Conservation (phyloP, 2,329 filamentous ascomycete species). For the Chalaropsis ovoidea region DNA sequence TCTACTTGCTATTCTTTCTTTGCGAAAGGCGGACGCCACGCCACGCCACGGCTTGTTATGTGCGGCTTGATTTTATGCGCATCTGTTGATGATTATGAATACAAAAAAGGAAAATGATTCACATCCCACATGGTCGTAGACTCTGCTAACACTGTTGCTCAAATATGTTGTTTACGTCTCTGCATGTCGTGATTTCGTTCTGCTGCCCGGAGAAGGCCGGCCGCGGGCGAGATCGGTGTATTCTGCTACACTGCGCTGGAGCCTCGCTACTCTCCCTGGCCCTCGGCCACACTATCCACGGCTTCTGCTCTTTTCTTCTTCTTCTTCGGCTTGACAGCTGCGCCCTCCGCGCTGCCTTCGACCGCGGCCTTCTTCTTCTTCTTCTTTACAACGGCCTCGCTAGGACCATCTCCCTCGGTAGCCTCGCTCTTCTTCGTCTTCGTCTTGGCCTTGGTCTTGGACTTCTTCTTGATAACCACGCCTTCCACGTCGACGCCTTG, state of each 20-base stretch:
- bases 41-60: neutral
- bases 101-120: neutral
- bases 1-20: constrained; percentile 22
- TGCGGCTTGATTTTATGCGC: constrained; percentile 15
- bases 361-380: constrained; percentile 26
- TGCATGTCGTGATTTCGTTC: too few species aligned
- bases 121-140: neutral
- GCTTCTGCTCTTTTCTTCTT: constrained; percentile 37
- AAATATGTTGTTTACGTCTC: neutral
- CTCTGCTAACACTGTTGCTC: too few species aligned
- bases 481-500: constrained; percentile 58
- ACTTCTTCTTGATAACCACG: constrained; percentile 56
- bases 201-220: too few species aligned
- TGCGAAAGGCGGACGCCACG: neutral
- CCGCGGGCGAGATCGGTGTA: neutral
- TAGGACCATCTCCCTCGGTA: neutral
- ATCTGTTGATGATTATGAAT: constrained; percentile 15
- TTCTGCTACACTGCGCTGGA: neutral
- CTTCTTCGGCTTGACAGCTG: constrained; percentile 36
- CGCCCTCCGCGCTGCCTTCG: constrained; percentile 19
- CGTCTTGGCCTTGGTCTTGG: constrained; percentile 42
- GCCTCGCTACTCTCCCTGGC: neutral
- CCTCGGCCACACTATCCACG: neutral
- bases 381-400: constrained; percentile 17
- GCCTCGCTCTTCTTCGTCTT: constrained; percentile 29